phyloP scores from a whole-genome alignment of 2,329 filamentous ascomycete genomes.

The Parastagonospora avenae region DNA sequence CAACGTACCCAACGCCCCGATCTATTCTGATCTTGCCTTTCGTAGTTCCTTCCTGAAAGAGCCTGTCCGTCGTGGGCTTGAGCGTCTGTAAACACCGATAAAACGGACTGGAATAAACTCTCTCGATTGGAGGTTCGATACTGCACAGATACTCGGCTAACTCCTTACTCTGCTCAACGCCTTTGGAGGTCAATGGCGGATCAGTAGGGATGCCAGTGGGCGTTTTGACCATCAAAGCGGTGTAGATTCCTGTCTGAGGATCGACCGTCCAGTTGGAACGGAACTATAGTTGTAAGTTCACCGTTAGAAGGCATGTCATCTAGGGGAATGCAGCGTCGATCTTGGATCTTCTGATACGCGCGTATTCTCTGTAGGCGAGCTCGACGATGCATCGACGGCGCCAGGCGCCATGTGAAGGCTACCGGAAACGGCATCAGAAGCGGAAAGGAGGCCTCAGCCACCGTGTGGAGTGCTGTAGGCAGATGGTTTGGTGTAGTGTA shows the following conservation, averaged over 20 bases:
- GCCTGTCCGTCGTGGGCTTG: constrained; percentile 44
- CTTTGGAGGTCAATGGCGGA: constrained; percentile 84
- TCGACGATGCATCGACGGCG: constrained; percentile 14
- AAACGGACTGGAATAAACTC: constrained; percentile 67
- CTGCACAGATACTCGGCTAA: constrained; percentile 68
- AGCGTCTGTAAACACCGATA: constrained; percentile 50
- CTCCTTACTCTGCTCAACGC: constrained; percentile 80
- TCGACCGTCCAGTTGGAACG: constrained; percentile 90
- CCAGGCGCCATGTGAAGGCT: neutral
- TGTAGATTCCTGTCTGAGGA: constrained; percentile 77
- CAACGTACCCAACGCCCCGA: constrained; percentile 57
- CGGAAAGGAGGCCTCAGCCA: constrained; percentile 13
- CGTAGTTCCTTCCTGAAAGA: constrained; percentile 34
- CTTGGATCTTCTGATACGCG: constrained; percentile 10
- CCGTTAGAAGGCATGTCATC: constrained; percentile 26
- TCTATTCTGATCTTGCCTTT: constrained; percentile 56
- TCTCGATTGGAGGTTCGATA: constrained; percentile 70
- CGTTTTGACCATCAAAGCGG: constrained; percentile 64
- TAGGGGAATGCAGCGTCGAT: constrained; percentile 12
- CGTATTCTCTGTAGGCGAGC: constrained; percentile 6
- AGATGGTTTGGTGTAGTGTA: constrained; percentile 7
- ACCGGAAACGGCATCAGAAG: constrained; percentile 1
- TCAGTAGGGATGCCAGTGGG: constrained; percentile 90
- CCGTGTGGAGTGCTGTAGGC: constrained; percentile 7
- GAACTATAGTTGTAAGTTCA: constrained; percentile 59